Conservation (phyloP, 805 yeast genomes). For the Saccharomycopsis capsularis region DNA sequence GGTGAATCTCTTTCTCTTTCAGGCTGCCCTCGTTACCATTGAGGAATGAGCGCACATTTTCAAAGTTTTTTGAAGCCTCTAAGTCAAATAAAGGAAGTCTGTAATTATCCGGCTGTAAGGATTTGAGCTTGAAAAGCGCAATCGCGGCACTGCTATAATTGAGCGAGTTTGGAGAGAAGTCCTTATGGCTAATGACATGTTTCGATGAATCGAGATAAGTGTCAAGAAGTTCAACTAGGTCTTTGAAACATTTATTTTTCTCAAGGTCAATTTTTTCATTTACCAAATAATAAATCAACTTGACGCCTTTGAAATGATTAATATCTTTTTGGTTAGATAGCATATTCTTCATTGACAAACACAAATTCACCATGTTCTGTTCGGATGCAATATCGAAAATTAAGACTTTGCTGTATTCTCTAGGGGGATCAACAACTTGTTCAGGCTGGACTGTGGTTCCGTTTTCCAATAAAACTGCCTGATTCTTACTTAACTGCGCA, state of each 20-base stretch:
- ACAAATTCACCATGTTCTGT: slow-evolving; percentile 33
- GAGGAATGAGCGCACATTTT: too few species aligned
- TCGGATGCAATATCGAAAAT: slow-evolving; percentile 66
- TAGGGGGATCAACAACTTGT: slow-evolving; percentile 63
- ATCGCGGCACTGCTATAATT: slow-evolving; percentile 50
- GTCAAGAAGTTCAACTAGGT: slow-evolving; percentile 35
- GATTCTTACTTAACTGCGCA: slow-evolving; percentile 54
- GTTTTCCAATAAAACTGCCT: slow-evolving; percentile 45
- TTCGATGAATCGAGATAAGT: slow-evolving; percentile 40
- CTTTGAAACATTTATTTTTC: slow-evolving; percentile 35
- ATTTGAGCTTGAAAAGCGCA: slow-evolving; percentile 49
- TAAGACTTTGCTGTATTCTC: slow-evolving; percentile 51
- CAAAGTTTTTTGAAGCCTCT: neutral
- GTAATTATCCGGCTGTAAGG: slow-evolving; percentile 38
- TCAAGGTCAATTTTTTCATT: slow-evolving; percentile 51
- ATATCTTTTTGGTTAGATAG: too few species aligned
- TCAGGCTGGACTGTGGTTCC: slow-evolving; percentile 58
- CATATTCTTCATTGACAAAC: slow-evolving; percentile 8
- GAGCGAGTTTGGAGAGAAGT: slow-evolving; percentile 53
- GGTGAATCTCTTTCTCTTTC: neutral
- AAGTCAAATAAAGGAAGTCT: slow-evolving; percentile 30
- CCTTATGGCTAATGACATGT: slow-evolving; percentile 72
- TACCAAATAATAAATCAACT: slow-evolving; percentile 67
- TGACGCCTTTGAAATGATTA: slow-evolving; percentile 29
- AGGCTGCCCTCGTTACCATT: too few species aligned